Conservation (phyloP, 2,329 filamentous ascomycete species). For the Fusarium hainanense region DNA sequence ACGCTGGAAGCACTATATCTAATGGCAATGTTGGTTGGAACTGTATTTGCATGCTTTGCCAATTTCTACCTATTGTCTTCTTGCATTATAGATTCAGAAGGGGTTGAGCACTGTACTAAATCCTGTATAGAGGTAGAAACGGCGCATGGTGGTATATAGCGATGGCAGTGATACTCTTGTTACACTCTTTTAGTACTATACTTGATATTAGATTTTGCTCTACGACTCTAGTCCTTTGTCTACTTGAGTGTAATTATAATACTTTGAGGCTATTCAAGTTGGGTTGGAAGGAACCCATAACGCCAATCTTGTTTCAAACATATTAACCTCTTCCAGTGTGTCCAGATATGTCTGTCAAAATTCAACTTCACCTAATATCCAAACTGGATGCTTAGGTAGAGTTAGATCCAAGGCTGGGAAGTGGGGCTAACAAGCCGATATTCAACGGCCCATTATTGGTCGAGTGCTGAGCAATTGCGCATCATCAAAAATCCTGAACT, state of each 20-base stretch:
- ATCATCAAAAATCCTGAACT: conserved; percentile 42
- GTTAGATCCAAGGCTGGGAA: not conserved
- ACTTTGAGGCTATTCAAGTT: not conserved
- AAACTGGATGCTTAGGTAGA: not conserved
- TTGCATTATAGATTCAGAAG: conserved; percentile 33
- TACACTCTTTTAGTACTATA: conserved; percentile 19
- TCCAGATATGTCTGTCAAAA: not conserved
- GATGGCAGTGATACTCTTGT: conserved; percentile 7
- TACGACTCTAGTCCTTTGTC: conserved; percentile 15
- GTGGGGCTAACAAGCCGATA: conserved; percentile 17
- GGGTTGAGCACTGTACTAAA: conserved; percentile 7
- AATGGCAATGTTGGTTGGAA: conserved; percentile 45
- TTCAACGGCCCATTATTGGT: conserved; percentile 27
- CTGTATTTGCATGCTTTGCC: not conserved
- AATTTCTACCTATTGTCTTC: conserved; percentile 15
- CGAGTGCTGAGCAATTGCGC: conserved; percentile 11
- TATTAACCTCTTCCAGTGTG: not conserved
- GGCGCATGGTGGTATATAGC: conserved; percentile 8
- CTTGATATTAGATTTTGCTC: conserved; percentile 21
- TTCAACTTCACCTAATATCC: not conserved
- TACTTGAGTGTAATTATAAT: not conserved
- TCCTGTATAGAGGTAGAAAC: conserved; percentile 23
- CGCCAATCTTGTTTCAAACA: not conserved
- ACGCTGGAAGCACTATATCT: conserved; percentile 61
- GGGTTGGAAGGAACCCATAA: not conserved